Evolutionary conservation across 2,329 filamentous ascomycete species (phyloP), one percentile per base, ranked within the genome.

Genomic region (Aspergillus spinulosporus): DNA sequence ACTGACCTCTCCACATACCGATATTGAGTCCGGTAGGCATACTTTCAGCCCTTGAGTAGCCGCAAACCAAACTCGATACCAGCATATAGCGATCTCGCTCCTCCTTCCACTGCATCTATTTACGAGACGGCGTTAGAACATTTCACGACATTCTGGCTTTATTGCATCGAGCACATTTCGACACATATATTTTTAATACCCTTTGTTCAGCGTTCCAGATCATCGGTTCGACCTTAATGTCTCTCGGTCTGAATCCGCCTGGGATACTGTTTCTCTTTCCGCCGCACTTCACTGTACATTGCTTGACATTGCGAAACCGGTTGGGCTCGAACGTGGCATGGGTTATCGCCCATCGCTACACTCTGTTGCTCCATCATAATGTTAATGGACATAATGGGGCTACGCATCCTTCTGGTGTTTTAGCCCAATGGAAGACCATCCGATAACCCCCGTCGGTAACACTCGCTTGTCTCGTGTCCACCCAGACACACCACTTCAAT

Each of bases 11-110:
- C 63, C 64, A 15, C 68, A 69, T 34, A 67, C 72, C 46, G 74
- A 76, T 52, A 60, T 76, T 34, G 74, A 76, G 64, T 64, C 73
- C 11, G 74, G 71, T 56, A 71, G 74, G 46, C 73, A 68, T 64
- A 40, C 56, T 44, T 52, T 66, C 57, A 61, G 44, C 49, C 61
- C 59, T 28, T 65, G 43, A 54, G 64, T 40, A 56, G 49, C 36
- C 12, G 26, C 43, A 26, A 26, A 57, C 28, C 45, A 21, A 48
- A 21, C 43, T 49, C 56, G 55, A 60, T 37, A 37, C 47, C 50
- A 64, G 62, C 64, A 65, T 62, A 62, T 66, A 64, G 51, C 54
- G 32, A 47, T 56, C 56, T 59, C 53, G 49, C 51, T 43, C 58
- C 40, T 9, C 29, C 43, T 48, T 53, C 21, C 45, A 47, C 51